Evolutionary conservation across 441 rosid genomes (phyloP), one percentile per base, ranked within the genome.

Genomic region (Erodium texanum): DNA sequence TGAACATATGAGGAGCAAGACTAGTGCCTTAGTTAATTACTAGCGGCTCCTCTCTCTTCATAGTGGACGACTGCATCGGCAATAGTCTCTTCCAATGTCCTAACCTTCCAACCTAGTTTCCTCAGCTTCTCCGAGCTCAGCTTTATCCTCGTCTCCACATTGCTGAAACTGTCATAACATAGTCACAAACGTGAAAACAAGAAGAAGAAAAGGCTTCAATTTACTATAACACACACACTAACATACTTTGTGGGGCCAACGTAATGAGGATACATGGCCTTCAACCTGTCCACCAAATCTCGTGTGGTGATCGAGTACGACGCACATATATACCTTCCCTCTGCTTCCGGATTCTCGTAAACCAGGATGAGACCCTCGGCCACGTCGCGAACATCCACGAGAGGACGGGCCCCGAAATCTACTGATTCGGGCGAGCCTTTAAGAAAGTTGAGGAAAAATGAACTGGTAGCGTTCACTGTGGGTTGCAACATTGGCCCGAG

Each of bases 101-200:
- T 76, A 66, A 72, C 77, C 50, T 75, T 82, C 89, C 91, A 83
- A 38, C 87, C 87, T 45, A 83, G 67, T n/a, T 72, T 75, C 72
- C 71, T 71, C 76, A 82, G 56, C 77, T 81, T 84, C 68, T 66
- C 66, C n/a, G 85, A 76, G 36, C 76, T 80, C 65, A 85, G 36
- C 58, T 24, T 70, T 34, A 32, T 32, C 22, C 68, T 24, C 10
- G 23, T 58, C 70, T 63, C 72, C 11, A 2, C 56, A 50, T 67
- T 4, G 29, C 29, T 75, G 3, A 2, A 62, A 19, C 34, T 15
- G 43, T 18, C 4, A 14, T 16, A 63, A 62, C 14, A 22, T 27
- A 1, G 29, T 27, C 29, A 27, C 1, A 27, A 27, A 1, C 4
- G 4, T 1, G 4, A 27, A 4, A 27, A 27, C 2, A 27, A 27